These are phyloP conservation scores for Hyphodiscus sp. DNA, from an alignment of 2,329 filamentous ascomycete species.

Conservation along the genomic window DNA sequence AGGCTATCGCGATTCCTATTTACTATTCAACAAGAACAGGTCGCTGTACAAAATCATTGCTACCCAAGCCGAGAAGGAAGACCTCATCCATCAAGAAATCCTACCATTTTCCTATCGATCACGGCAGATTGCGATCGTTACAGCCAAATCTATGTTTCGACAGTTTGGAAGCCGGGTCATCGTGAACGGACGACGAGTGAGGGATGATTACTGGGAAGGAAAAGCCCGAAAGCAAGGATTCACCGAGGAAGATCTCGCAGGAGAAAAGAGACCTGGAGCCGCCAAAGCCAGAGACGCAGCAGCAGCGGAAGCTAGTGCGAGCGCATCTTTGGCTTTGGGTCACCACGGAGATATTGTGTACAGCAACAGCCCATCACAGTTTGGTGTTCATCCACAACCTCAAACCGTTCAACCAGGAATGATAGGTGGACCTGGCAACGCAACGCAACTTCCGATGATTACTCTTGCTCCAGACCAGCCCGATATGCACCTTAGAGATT, in stretches of 20 bases:
- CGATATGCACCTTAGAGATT: slow-evolving; percentile 72
- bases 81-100: slow-evolving; percentile 90
- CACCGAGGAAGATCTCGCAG: slow-evolving; percentile 90
- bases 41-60: slow-evolving; percentile 98
- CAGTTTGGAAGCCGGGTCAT: slow-evolving; percentile 96
- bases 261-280: slow-evolving; percentile 90
- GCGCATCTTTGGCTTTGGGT: slow-evolving; percentile 51
- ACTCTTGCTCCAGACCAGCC: slow-evolving; percentile 72
- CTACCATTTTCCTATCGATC: slow-evolving; percentile 96
- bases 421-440: slow-evolving; percentile 57
- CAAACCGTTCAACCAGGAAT: slow-evolving; percentile 68
- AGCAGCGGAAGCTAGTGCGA: slow-evolving; percentile 52
- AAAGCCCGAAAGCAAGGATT: slow-evolving; percentile 97
- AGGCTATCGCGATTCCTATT: slow-evolving; percentile 93
- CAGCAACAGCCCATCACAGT: slow-evolving; percentile 62
- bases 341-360: slow-evolving; percentile 85
- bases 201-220: slow-evolving; percentile 98
- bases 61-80: slow-evolving; percentile 91
- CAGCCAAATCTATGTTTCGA: slow-evolving; percentile 95
- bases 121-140: slow-evolving; percentile 97
- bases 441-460: slow-evolving; percentile 76
- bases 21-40: slow-evolving; percentile 97
- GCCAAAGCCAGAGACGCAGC: slow-evolving; percentile 72
- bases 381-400: slow-evolving; percentile 57
- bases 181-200: slow-evolving; percentile 78